Percentiles rank a stretch among this genome's conserved stretches.
Evolutionary conservation across 2,329 filamentous ascomycete species (phyloP).

Genomic region (Exutisphaerella laricina): DNA sequence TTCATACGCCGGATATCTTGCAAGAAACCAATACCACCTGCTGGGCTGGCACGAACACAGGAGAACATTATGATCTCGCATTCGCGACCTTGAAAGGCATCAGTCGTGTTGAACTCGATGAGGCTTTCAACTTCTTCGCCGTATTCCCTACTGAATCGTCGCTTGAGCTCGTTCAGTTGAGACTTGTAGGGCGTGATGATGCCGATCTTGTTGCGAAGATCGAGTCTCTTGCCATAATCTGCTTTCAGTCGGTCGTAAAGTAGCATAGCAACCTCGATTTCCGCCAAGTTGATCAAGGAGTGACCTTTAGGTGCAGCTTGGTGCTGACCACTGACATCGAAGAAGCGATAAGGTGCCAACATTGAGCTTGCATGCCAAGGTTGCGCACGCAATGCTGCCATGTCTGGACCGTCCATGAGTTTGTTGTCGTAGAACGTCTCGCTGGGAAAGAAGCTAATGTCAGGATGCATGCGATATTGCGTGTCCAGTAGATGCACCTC

Average conservation of each 20-base stretch:
- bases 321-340: slow-evolving; percentile 87
- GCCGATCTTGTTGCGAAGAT: slow-evolving; percentile 71
- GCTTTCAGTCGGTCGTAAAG: slow-evolving; percentile 73
- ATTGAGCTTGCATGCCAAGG: slow-evolving; percentile 81
- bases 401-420: slow-evolving; percentile 67
- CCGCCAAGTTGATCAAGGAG: slow-evolving; percentile 82
- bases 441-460: slow-evolving; percentile 89
- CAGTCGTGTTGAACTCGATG: slow-evolving; percentile 97
- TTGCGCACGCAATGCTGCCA: slow-evolving; percentile 63
- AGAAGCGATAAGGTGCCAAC: slow-evolving; percentile 92
- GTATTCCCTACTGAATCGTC: slow-evolving; percentile 65
- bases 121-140: slow-evolving; percentile 68
- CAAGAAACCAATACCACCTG: slow-evolving; percentile 96
- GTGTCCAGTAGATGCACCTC: slow-evolving; percentile 93
- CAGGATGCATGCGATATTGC: slow-evolving; percentile 98
- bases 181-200: slow-evolving; percentile 99
- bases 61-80: slow-evolving; percentile 99
- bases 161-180: slow-evolving; percentile 74
- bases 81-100: slow-evolving; percentile 95
- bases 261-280: slow-evolving; percentile 78
- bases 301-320: slow-evolving; percentile 74
- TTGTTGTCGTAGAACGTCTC: slow-evolving; percentile 85
- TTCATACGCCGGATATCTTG: slow-evolving; percentile 99
- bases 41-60: slow-evolving; percentile 88
- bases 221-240: slow-evolving; percentile 51